Base-by-base conservation (phyloP, 106 monocot species). In the Dioscorea zingiberensis region DNA sequence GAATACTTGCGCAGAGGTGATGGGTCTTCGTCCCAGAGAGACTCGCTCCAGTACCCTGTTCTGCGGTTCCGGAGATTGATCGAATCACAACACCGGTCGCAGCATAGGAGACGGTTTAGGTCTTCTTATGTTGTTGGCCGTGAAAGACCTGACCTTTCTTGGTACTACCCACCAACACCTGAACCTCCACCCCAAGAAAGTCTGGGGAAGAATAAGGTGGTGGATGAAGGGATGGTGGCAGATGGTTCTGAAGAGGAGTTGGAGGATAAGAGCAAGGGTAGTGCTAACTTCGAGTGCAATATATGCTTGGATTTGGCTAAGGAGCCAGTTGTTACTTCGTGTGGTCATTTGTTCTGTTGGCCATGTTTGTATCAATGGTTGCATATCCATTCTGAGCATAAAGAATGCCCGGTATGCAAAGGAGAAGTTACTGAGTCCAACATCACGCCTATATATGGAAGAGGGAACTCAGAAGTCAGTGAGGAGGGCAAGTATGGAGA, bases 281-380 rank as follows among this genome's bases (percentile, higher is more conserved):
- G 55, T 13, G 66, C 75, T 13, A 66, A 63, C 44, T 81, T 81
- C 13, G 75, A 81, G 57, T 81, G 80, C 62, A 81, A 81, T 27
- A 71, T 81, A 13, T 81, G 80, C 61, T 71, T 75, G 59, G 80
- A 81, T 28, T 44, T 76, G 18, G 75, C 80, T 13, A 62, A 71
- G 17, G 80, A 81, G 19, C 80, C 80, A 6, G 80, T 81, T 28
- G 80, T 81, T 44, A 81, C 80, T 48, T 71, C 71, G 17, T 81
- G 80, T 17, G 80, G 80, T 3, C 80, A 81, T 63, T 27, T 81
- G 56, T 81, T 81, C 29, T 81, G 80, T 30, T 81, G 80, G 80
- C 71, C 80, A 3, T 81, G 80, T 25, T 51, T 81, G 71, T 81
- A 75, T 49, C 80, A 67, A 29, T 81, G 80, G 80, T 62, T 81